Evolutionary conservation across 2,329 filamentous ascomycete genomes (phyloP), one percentile per base, ranked within the genome.

Genomic region (Acrodontium crateriforme): DNA sequence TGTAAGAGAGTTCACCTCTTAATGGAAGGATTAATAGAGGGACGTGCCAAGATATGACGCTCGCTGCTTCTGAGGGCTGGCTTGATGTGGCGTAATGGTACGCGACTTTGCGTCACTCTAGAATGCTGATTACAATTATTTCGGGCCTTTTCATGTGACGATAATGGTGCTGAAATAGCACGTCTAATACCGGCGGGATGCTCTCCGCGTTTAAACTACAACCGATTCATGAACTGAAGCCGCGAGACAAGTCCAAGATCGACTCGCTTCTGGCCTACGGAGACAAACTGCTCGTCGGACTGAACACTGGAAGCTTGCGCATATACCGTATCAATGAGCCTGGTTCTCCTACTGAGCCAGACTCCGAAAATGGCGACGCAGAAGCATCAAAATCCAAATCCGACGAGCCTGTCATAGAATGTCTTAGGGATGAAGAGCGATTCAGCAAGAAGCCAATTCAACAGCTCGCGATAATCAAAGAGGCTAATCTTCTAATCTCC

Each of bases 141-240:
- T n/a, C n/a, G n/a, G n/a, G n/a, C n/a, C n/a, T n/a, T n/a, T n/a
- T n/a, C n/a, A n/a, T n/a, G n/a, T n/a, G n/a, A n/a, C n/a, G n/a
- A n/a, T n/a, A n/a, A n/a, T n/a, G n/a, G n/a, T n/a, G n/a, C n/a
- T n/a, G n/a, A n/a, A n/a, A n/a, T n/a, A n/a, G n/a, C n/a, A n/a
- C n/a, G n/a, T n/a, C n/a, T n/a, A n/a, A n/a, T n/a, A n/a, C n/a
- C n/a, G n/a, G n/a, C n/a, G n/a, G n/a, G 13, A 50, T 50, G 89
- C 78, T 98, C 59, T 91, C 87, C 59, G 89, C 89, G 53, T 98
- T 98, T 62, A 92, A 80, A 45, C 85, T 89, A 63, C 80, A 82
- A 51, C 81, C 85, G 40, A 87, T 98, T 55, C 80, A 95, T 67
- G 89, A 98, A 79, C 78, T 98, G 49, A 85, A 80, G 62, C 75